Conservation (phyloP, 148 eudicot species). For the Drosera capensis region DNA sequence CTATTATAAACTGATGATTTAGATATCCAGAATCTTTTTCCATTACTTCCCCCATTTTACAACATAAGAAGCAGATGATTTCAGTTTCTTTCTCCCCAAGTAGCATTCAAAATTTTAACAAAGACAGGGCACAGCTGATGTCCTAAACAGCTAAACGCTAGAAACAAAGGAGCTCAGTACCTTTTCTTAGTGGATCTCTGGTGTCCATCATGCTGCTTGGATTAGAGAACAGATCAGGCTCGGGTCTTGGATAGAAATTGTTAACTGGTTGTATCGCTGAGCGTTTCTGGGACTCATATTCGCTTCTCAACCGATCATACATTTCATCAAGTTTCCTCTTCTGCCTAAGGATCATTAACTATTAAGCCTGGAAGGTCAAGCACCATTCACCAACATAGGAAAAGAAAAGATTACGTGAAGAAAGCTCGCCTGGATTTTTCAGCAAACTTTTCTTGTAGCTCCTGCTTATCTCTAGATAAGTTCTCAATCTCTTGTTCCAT, state of each 20-base stretch:
- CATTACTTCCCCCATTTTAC: no score
- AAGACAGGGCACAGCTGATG: not conserved
- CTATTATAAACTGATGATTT: no score
- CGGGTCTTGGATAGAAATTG: slow-evolving; percentile 50
- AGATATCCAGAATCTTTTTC: no score
- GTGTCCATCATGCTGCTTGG: slow-evolving; percentile 59
- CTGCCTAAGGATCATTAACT: slow-evolving; percentile 36
- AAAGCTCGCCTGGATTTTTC: slow-evolving; percentile 69
- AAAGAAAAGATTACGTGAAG: slow-evolving; percentile 1
- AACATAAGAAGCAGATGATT: slow-evolving; percentile 2
- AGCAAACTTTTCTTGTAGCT: slow-evolving; percentile 77
- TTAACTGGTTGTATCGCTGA: slow-evolving; percentile 77
- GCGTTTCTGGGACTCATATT: slow-evolving; percentile 60
- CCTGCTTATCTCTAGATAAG: slow-evolving; percentile 70
- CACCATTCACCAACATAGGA: not conserved
- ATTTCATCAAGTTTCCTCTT: slow-evolving; percentile 95
- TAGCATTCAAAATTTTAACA: not conserved
- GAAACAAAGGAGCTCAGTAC: slow-evolving; percentile 17
- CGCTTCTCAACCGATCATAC: slow-evolving; percentile 89
- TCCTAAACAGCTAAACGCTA: not conserved
- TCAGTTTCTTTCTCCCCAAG: not conserved
- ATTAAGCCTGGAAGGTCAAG: slow-evolving; percentile 1
- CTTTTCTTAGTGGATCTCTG: slow-evolving; percentile 60
- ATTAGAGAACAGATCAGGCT: slow-evolving; percentile 63
- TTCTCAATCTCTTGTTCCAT: slow-evolving; percentile 75